A percentile compares a stretch with the other conserved stretches of the same genome.
phyloP scores from a whole-genome alignment of 495 filamentous ascomycete species.

The Penicillium lividum region DNA sequence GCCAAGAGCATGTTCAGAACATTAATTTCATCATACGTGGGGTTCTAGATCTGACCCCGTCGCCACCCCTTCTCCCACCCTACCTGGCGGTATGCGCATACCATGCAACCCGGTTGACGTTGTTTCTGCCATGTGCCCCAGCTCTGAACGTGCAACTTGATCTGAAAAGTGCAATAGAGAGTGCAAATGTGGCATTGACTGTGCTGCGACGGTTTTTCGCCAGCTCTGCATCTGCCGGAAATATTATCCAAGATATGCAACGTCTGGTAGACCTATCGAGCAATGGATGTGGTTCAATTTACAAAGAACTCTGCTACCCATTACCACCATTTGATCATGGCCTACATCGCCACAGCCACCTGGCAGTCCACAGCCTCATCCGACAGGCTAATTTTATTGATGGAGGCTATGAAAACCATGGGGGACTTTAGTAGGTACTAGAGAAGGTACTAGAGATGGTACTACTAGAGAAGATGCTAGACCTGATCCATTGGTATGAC shows the following conservation, averaged over 20 bases:
- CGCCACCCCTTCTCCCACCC: constrained; percentile 4
- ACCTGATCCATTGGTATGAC: neutral
- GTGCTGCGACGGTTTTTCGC: constrained; percentile 11
- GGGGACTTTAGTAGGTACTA: neutral
- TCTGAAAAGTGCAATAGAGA: constrained; percentile 3
- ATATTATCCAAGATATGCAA: constrained; percentile 13
- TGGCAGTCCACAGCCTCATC: constrained; percentile 22
- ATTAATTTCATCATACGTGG: constrained; percentile 10
- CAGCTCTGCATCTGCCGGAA: neutral
- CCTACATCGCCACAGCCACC: constrained; percentile 16
- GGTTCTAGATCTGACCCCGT: neutral
- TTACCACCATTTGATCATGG: constrained; percentile 12
- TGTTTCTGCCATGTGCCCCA: constrained; percentile 14
- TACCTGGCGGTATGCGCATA: constrained; percentile 23
- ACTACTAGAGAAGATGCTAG: neutral
- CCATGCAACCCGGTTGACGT: constrained; percentile 19
- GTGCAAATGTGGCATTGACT: constrained; percentile 2
- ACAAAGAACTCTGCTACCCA: constrained; percentile 8
- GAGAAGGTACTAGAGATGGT: too few relatives aligned
- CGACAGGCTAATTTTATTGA: constrained; percentile 25
- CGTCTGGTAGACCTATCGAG: constrained; percentile 2
- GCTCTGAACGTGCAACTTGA: constrained; percentile 1
- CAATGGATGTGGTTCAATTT: constrained; percentile 3
- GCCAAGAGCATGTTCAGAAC: constrained; percentile 9
- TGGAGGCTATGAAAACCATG: constrained; percentile 16